These are phyloP conservation scores for Penicillium roqueforti DNA, from an alignment of 495 filamentous ascomycete species.

Conservation along the genomic window DNA sequence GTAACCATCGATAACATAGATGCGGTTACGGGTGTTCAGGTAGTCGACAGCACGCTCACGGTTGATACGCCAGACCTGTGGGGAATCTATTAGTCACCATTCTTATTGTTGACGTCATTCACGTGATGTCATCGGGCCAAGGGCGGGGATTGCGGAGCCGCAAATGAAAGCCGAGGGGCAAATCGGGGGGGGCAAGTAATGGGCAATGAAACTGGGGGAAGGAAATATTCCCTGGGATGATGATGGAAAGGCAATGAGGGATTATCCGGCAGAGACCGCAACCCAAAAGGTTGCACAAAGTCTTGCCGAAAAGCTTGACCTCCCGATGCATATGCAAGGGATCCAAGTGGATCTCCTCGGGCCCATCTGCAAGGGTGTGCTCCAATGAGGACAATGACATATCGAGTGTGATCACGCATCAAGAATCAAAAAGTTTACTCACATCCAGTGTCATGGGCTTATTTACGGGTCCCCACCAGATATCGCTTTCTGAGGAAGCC, in stretches of 20 bases:
- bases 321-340: constrained; percentile 26
- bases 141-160: constrained; percentile 14
- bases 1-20: constrained; percentile 96
- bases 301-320: constrained; percentile 37
- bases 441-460: constrained; percentile 98
- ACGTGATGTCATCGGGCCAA: constrained; percentile 24
- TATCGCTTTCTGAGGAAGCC: constrained; percentile 76
- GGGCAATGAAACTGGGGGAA: neutral
- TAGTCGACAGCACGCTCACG: constrained; percentile 98
- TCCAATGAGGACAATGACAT: constrained; percentile 9
- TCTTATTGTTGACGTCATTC: constrained; percentile 34
- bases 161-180: constrained; percentile 3
- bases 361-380: constrained; percentile 30
- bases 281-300: constrained; percentile 5
- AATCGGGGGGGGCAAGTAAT: constrained; percentile 12
- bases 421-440: constrained; percentile 42
- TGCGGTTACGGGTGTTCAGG: constrained; percentile 96
- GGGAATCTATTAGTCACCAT: constrained; percentile 15
- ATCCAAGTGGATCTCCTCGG: constrained; percentile 21
- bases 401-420: constrained; percentile 23
- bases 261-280: constrained; percentile 2
- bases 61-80: constrained; percentile 98
- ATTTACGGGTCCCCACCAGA: constrained; percentile 99
- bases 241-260: neutral
- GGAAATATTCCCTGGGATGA: neutral